Evolutionary conservation across 1,284 basidiomycete genomes (phyloP), one percentile per base, ranked within the genome.

Genomic region (Cyathus pygmaeus): DNA sequence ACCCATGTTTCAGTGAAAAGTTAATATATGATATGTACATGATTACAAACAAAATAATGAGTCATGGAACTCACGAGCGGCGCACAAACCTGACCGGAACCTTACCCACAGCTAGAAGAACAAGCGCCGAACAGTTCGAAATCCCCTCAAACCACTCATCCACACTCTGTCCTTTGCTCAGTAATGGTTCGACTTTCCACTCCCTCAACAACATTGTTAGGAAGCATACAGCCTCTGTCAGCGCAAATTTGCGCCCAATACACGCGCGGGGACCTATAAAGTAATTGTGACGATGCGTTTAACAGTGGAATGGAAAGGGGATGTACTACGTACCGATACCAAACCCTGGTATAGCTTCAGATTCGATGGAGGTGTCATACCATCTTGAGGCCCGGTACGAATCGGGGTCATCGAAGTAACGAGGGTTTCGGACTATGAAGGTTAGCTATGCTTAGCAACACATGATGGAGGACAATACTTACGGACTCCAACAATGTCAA

Each of bases 401-500:
- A 36, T 75, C 71, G 2, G 78, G 78, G 2, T 74, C 39, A 6
- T 74, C 70, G 33, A 75, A 79, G 59, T 78, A 77, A 2, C 76
- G 69, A 1, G 74, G 70, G 55, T 78, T 78, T 55, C 75, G 72
- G 59, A 78, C 78, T 79, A 17, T 64, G 65, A 11, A 15, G 21
- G 17, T 42, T 4, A 42, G 11, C 24, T 11, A 23, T 4, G 46
- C 10, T n/a, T 26, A 52, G 50, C 3, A 9, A 27, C 11, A 23
- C 15, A 26, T 21, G 26, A 9, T 42, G 4, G n/a, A 42, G 39
- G 17, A 54, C 42, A 9, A 41, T 5, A 82, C 85, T 74, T 61
- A 87, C 85, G 82, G 57, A 84, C 65, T 56, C 85, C 84, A 60
- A 87, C 62, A 75, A 87, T 79, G 61, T 88, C 85, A 7, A 86